Base-by-base conservation (phyloP, 495 filamentous ascomycete species). In the Aspergillus panamensis region DNA sequence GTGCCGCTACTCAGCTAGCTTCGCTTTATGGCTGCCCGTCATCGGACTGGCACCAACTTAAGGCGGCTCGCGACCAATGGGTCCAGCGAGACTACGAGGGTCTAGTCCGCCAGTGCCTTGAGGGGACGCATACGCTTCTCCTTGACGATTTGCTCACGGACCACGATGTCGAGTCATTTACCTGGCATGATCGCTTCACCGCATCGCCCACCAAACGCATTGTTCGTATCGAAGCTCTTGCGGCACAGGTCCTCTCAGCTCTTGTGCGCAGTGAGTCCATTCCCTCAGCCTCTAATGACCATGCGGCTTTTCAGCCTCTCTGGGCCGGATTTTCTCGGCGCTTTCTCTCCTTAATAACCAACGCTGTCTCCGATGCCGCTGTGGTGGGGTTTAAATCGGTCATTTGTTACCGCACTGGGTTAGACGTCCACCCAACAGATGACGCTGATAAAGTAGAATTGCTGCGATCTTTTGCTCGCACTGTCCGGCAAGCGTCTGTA, bases 301-400 rank as follows among this genome's bases (percentile, higher is more conserved):
- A 32, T 12, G 17, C 52, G 12, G 43, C 31, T 8, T 48, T 60
- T 57, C 75, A 49, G 55, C 68, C 58, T 44, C 63, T 43, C 63
- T 77, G 57, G 72, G 69, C 44, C 42, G 62, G 43, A 49, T 77
- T 88, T 59, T 69, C 73, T 0, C 58, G 65, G 32, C 61, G 70
- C 2, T 87, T 87, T 56, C 65, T 70, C 8, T 52, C 68, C 4
- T 67, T 74, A 12, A 82, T 94, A 48, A 57, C 69, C 29, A 66
- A 65, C 12, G 80, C 81, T 0, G 73, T 89, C 43, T 69, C 75
- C 0, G 85, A 94, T 65, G 73, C 80, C 1, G 80, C 85, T 13
- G 87, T 96, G 29, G 90, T 84, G 7, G 92, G 81, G 6, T 96
- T 96, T 78, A 95, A 96, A 67, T 88, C 85, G 6, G 83, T 92